phyloP scores from a whole-genome alignment of 306 rosid species.

The Hylodesmum podocarpum region DNA sequence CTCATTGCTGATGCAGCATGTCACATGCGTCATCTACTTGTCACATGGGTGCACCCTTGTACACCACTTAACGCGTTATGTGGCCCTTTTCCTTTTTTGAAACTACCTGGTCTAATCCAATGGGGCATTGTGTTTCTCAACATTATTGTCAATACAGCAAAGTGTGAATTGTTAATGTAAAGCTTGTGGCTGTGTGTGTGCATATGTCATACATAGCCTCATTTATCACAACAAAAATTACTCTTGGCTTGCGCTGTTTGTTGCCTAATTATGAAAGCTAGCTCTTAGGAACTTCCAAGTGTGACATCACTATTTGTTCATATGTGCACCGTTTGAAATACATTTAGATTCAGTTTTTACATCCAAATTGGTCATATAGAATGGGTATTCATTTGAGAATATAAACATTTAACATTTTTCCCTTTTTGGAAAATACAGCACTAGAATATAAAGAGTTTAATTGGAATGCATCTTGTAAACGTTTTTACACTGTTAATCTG shows the following conservation, averaged over 20 bases:
- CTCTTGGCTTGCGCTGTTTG: neutral
- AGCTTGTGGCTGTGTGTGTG: neutral
- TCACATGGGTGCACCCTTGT: conserved; percentile 33
- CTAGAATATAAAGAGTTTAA: neutral
- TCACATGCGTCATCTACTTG: conserved; percentile 26
- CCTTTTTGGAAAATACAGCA: neutral
- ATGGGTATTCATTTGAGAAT: neutral
- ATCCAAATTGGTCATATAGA: neutral
- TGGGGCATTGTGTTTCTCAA: neutral
- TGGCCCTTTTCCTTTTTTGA: conserved; percentile 11
- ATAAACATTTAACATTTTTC: neutral
- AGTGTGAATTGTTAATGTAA: neutral
- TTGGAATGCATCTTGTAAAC: neutral
- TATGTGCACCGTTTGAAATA: neutral
- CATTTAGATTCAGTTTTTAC: neutral
- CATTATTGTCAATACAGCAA: neutral
- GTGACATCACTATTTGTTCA: conserved; percentile 18
- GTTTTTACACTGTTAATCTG: neutral
- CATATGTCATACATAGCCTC: neutral
- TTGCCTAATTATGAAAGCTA: neutral
- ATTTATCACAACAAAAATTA: neutral
- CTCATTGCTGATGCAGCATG: conserved; percentile 9
- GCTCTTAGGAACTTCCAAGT: neutral
- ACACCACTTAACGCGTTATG: conserved; percentile 13
- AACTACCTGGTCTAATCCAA: neutral